These are phyloP conservation scores for Phytopythium sindhum DNA, from an alignment of 352 stramenopile species.

Conservation along the genomic window DNA sequence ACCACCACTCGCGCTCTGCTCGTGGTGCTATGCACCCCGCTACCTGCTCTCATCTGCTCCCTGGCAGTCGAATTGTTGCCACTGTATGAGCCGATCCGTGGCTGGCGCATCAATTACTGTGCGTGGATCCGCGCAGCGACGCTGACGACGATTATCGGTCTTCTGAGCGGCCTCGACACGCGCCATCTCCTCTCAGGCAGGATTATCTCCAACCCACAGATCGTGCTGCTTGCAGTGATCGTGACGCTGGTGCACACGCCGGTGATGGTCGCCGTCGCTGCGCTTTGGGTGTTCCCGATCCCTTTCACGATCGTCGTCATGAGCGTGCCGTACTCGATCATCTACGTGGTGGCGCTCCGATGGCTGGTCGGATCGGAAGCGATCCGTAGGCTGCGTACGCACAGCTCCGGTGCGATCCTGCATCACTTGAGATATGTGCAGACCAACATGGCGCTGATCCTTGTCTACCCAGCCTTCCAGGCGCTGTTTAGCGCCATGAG, in stretches of 20 bases:
- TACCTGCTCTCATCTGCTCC: not conserved
- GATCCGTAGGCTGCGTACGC: not conserved
- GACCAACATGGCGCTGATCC: slow-evolving; percentile 6
- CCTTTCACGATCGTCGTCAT: slow-evolving; percentile 17
- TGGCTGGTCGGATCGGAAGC: not conserved
- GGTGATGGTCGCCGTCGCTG: slow-evolving; percentile 5
- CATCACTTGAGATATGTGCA: not conserved
- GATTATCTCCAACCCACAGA: no score
- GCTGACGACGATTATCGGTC: no score
- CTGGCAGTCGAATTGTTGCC: not conserved
- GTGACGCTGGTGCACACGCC: not conserved
- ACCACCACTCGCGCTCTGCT: slow-evolving; percentile 7
- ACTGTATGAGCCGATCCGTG: not conserved
- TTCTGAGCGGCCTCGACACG: no score
- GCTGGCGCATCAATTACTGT: no score
- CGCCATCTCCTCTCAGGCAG: no score
- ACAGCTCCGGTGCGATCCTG: not conserved
- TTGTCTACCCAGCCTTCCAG: slow-evolving; percentile 14
- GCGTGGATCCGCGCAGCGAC: no score
- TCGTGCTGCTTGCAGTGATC: not conserved
- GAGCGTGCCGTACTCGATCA: slow-evolving; percentile 9
- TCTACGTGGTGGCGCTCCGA: not conserved
- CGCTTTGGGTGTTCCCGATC: slow-evolving; percentile 14
- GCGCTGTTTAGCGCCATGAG: slow-evolving; percentile 8
- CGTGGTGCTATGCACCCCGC: not conserved